Evolutionary conservation across 495 filamentous ascomycete species (phyloP).

Genomic region (Cudoniella acicularis): DNA sequence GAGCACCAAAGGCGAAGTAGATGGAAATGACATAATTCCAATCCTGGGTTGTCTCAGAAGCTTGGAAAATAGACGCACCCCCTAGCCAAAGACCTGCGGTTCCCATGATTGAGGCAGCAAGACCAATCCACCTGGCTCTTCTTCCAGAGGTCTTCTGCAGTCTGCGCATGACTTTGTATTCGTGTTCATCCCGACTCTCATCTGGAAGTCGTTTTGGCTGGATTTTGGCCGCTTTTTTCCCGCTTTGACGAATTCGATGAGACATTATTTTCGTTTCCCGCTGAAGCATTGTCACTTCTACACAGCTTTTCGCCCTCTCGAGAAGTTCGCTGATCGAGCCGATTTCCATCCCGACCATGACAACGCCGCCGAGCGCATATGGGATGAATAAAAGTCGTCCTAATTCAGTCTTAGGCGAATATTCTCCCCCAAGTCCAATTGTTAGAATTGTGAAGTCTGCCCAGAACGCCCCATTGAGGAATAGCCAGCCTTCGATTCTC

Average conservation of each 20-base stretch:
- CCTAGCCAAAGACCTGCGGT: conserved; percentile 64
- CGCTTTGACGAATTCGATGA: not conserved
- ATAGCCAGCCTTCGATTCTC: conserved; percentile 60
- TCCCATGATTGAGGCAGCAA: conserved; percentile 50
- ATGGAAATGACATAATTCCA: not conserved
- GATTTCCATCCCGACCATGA: conserved; percentile 46
- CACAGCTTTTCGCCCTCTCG: conserved; percentile 52
- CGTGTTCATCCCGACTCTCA: conserved; percentile 49
- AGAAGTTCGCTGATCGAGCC: not conserved
- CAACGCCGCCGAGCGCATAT: conserved; percentile 71
- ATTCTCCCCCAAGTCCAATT: conserved; percentile 62
- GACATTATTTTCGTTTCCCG: not conserved
- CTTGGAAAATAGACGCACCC: conserved; percentile 61
- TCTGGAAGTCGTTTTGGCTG: conserved; percentile 57
- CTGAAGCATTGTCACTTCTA: not conserved
- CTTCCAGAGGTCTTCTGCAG: conserved; percentile 44
- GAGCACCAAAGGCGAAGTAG: not conserved
- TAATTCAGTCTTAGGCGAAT: conserved; percentile 42
- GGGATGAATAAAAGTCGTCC: conserved; percentile 66
- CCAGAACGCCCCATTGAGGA: conserved; percentile 63
- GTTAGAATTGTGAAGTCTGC: conserved; percentile 69
- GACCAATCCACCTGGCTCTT: conserved; percentile 64
- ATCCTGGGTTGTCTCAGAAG: conserved; percentile 21
- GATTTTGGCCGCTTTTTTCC: conserved; percentile 38
- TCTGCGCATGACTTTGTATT: conserved; percentile 44